A percentile compares a stretch with the other conserved stretches of the same genome.
Evolutionary conservation across 805 yeast genomes (phyloP).

Genomic region (Candida silvicultrix): DNA sequence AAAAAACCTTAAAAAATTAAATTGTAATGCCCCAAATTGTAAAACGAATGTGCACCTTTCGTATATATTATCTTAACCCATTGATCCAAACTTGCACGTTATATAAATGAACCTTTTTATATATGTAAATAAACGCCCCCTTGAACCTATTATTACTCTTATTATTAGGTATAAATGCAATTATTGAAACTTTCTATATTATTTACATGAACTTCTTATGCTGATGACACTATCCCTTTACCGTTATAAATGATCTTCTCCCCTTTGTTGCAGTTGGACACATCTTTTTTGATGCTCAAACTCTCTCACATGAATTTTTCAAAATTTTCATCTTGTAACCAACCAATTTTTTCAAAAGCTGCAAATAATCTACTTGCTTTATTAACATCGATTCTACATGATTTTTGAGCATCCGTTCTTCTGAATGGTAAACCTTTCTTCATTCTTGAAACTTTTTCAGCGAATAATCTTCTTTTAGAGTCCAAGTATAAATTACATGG

Average conservation of each 20-base stretch:
- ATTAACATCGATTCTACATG: conserved; percentile 94
- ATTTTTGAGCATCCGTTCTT: conserved; percentile 97
- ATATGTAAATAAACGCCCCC: background rate
- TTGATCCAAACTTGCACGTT: background rate
- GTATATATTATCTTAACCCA: background rate
- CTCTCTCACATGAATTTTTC: conserved; percentile 31
- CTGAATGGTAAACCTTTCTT: conserved; percentile 79
- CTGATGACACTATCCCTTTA: background rate
- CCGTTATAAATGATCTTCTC: background rate
- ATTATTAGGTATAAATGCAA: background rate
- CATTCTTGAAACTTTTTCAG: conserved; percentile 79
- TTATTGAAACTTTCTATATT: background rate
- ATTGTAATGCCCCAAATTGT: background rate
- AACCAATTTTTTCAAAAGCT: conserved; percentile 91
- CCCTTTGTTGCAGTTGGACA: background rate
- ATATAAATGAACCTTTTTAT: background rate
- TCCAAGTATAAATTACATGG: conserved; percentile 82
- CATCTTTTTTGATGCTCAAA: too few relatives aligned
- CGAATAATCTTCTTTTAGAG: conserved; percentile 79
- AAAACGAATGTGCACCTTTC: background rate
- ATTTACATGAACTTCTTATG: background rate
- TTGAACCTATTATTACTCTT: background rate
- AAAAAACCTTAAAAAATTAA: background rate
- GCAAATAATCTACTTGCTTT: conserved; percentile 91
- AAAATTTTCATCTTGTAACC: conserved; percentile 81